Base-by-base conservation (phyloP, 2,329 filamentous ascomycete genomes). In the Aspergillus pseudoviridinutans region DNA sequence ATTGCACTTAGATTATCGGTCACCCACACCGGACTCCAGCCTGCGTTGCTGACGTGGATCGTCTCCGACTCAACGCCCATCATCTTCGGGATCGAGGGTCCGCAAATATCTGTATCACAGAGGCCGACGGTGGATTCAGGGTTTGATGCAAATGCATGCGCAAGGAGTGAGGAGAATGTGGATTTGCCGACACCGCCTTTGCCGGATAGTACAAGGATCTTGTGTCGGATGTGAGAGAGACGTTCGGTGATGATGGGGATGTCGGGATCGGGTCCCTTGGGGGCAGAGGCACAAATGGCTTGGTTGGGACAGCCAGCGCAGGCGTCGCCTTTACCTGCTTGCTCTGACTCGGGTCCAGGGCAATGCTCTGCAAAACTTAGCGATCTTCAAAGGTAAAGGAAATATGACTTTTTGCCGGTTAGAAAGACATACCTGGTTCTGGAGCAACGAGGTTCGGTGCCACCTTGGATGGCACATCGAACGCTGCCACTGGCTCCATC, bases 71-170 rank as follows among this genome's bases (percentile, higher is more conserved):
- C 92, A 1, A 97, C 93, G 35, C 94, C 94, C 87, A 99, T 92
- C 93, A 99, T 97, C 79, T 97, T 97, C 22, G 94, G 94, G 68
- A 99, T 97, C 62, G 87, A 91, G 0, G 94, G 94, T 0, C 94
- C 94, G 76, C 92, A 97, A 61, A 99, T 96, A 74, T 99, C 94
- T 6, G 94, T 95, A 76, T 99, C 94, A 91, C 97, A 97, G 66
- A 99, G 88, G 22, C 93, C 94, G 28, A 99, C 90, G 1, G 86
- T 91, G 56, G 80, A 88, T 49, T 88, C 85, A 0, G 88, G 86
- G 73, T 95, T 91, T 14, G 85, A 84, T 1, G 94, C 91, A 67
- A 99, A 95, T 1, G 90, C 92, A 71, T 96, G 91, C 2, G 90
- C 89, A 20, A 97, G 85, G 67, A 97, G 85, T 1, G 87, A 89